These are phyloP conservation scores for Penicillium sp. DNA, from an alignment of 2,329 filamentous ascomycete species.

Conservation along the genomic window DNA sequence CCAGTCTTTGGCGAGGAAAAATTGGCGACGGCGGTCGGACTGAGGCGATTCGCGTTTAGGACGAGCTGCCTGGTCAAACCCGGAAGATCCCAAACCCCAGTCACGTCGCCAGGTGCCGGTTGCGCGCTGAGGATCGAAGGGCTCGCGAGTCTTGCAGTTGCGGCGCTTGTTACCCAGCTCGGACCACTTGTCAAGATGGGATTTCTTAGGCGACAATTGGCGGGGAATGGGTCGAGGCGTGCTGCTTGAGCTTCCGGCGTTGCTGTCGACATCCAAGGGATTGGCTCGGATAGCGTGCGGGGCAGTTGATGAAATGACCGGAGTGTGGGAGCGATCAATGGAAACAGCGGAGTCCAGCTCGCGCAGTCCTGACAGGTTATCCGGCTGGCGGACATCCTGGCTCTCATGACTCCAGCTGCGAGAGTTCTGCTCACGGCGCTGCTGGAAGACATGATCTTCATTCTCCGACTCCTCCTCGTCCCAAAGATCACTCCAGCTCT, in stretches of 20 bases:
- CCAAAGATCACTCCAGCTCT: slow-evolving; percentile 99
- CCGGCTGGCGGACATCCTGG: slow-evolving; percentile 51
- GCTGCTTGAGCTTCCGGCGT: slow-evolving; percentile 41
- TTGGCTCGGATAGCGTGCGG: slow-evolving; percentile 22
- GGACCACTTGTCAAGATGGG: slow-evolving; percentile 77
- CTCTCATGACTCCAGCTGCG: slow-evolving; percentile 79
- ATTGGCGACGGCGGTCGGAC: slow-evolving; percentile 35
- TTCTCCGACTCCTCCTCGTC: slow-evolving; percentile 78
- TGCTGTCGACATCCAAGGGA: slow-evolving; percentile 66
- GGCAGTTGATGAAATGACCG: slow-evolving; percentile 25
- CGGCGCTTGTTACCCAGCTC: slow-evolving; percentile 76
- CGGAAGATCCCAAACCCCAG: slow-evolving; percentile 39
- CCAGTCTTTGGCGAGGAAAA: slow-evolving; percentile 48
- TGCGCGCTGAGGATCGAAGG: slow-evolving; percentile 51
- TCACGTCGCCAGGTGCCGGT: slow-evolving; percentile 45
- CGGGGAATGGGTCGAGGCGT: slow-evolving; percentile 44
- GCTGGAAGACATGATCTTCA: slow-evolving; percentile 60
- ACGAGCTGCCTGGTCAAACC: slow-evolving; percentile 37
- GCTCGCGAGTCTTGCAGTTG: slow-evolving; percentile 58
- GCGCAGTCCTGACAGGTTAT: slow-evolving; percentile 52
- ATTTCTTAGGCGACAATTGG: slow-evolving; percentile 60
- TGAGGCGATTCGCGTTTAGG: slow-evolving; percentile 34
- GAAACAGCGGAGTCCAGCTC: slow-evolving; percentile 57
- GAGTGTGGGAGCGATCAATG: slow-evolving; percentile 46
- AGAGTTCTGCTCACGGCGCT: slow-evolving; percentile 63